Conservation (phyloP, 2,329 filamentous ascomycete species). For the Neospermospora avenae region DNA sequence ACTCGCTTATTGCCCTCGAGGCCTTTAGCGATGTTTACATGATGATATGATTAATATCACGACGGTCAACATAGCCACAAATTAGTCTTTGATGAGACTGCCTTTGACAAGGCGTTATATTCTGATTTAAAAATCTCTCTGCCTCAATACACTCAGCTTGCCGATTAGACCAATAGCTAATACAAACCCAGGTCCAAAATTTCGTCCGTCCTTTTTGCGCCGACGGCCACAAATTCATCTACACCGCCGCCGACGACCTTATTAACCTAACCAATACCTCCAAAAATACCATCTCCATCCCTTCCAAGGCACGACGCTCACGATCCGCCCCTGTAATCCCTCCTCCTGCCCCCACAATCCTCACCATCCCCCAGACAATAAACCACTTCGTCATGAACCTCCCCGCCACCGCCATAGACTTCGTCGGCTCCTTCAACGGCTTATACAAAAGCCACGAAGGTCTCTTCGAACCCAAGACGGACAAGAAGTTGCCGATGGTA, state of each 20-base stretch:
- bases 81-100: constrained; percentile 70
- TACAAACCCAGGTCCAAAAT: constrained; percentile 47
- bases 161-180: neutral
- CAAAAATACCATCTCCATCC: constrained; percentile 52
- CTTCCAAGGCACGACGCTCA: constrained; percentile 39
- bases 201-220: constrained; percentile 78
- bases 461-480: constrained; percentile 60
- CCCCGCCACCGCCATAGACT: constrained; percentile 82
- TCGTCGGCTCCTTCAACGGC: constrained; percentile 72
- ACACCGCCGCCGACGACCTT: constrained; percentile 59
- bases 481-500: constrained; percentile 68
- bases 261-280: constrained; percentile 46
- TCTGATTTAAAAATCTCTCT: constrained; percentile 13
- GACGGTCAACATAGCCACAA: constrained; percentile 80
- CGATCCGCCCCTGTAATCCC: constrained; percentile 30
- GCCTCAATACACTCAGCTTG: neutral
- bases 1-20: neutral
- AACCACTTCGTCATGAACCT: constrained; percentile 99
- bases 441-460: constrained; percentile 70
- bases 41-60: constrained; percentile 78
- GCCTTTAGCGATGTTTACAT: constrained; percentile 41
- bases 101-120: constrained; percentile 65
- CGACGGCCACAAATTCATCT: constrained; percentile 81
- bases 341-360: constrained; percentile 38
- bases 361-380: constrained; percentile 69